A percentile compares a stretch with the other conserved stretches of the same genome.
Conservation (phyloP, 1,139 yeast species). For the Candida tetrigidarum region DNA sequence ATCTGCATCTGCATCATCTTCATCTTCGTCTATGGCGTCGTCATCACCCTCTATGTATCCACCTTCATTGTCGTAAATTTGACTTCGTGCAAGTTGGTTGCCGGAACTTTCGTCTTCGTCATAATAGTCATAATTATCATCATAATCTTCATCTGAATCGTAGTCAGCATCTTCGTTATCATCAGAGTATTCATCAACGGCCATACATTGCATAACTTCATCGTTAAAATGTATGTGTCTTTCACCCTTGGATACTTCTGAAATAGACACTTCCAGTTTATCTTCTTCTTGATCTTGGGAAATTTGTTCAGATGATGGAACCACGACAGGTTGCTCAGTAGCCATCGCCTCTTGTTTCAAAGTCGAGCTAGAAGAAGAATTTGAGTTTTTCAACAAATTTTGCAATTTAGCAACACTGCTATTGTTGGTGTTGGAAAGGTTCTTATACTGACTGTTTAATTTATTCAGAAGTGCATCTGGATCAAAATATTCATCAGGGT, state of each 20-base stretch:
- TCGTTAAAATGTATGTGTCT: slow-evolving; percentile 91
- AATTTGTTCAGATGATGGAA: slow-evolving; percentile 9
- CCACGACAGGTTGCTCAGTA: slow-evolving; percentile 6
- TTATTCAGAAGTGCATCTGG: slow-evolving; percentile 62
- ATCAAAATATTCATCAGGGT: slow-evolving; percentile 46
- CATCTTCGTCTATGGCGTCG: slow-evolving; percentile 36
- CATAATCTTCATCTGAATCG: slow-evolving; percentile 35
- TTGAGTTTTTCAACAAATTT: slow-evolving; percentile 15
- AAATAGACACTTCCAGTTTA: slow-evolving; percentile 17
- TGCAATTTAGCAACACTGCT: slow-evolving; percentile 19
- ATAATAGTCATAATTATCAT: slow-evolving; percentile 24
- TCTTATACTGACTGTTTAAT: slow-evolving; percentile 59
- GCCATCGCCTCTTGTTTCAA: slow-evolving; percentile 6
- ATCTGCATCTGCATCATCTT: too few species aligned
- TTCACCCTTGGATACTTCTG: slow-evolving; percentile 18
- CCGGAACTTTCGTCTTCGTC: slow-evolving; percentile 72
- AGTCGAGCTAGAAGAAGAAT: slow-evolving; percentile 12
- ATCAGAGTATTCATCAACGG: slow-evolving; percentile 52
- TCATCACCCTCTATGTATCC: slow-evolving; percentile 21
- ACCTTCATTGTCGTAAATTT: too few species aligned
- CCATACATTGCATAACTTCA: slow-evolving; percentile 90
- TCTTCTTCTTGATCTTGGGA: slow-evolving; percentile 9
- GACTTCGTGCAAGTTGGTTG: slow-evolving; percentile 79
- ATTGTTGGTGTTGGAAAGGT: slow-evolving; percentile 14
- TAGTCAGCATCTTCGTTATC: slow-evolving; percentile 33